Evolutionary conservation across 2,329 filamentous ascomycete species (phyloP).

Genomic region (Aureobasidium mangrovei): DNA sequence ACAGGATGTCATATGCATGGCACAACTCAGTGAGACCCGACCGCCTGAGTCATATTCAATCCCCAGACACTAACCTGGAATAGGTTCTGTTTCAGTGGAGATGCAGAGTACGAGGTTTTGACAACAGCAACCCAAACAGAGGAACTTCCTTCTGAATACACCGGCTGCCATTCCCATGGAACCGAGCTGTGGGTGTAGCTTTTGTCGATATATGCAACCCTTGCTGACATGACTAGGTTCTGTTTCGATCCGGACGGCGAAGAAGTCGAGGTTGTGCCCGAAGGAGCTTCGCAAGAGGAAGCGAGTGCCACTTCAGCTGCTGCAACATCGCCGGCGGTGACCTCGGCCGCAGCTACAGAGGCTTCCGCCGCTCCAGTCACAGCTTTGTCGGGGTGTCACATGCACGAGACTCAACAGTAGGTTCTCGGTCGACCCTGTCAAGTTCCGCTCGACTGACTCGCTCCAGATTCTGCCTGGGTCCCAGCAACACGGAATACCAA

Average conservation of each 20-base stretch:
- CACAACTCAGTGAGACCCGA: conserved; percentile 31
- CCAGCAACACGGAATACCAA: conserved; percentile 34
- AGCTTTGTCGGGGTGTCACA: conserved; percentile 46
- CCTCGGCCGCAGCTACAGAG: background rate
- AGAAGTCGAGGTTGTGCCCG: conserved; percentile 48
- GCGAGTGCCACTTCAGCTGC: background rate
- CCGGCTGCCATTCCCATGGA: conserved; percentile 56
- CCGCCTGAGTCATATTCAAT: background rate
- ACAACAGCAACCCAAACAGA: conserved; percentile 47
- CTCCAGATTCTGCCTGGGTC: conserved; percentile 35
- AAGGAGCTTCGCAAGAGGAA: conserved; percentile 26
- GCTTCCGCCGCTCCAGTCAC: conserved; percentile 22
- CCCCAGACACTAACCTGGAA: background rate
- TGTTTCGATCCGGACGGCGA: conserved; percentile 52
- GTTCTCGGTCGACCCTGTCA: conserved; percentile 14
- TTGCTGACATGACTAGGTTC: conserved; percentile 37
- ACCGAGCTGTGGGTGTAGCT: conserved; percentile 42
- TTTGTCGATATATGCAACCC: too few species aligned
- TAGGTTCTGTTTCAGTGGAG: conserved; percentile 38
- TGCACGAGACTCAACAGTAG: conserved; percentile 39
- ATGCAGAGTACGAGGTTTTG: conserved; percentile 36
- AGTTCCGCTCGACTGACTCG: background rate
- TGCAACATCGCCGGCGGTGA: background rate
- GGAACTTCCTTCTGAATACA: conserved; percentile 53
- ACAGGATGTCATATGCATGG: conserved; percentile 41